phyloP scores from a whole-genome alignment of 2,329 filamentous ascomycete species.

The Neodidymelliopsis sp. region DNA sequence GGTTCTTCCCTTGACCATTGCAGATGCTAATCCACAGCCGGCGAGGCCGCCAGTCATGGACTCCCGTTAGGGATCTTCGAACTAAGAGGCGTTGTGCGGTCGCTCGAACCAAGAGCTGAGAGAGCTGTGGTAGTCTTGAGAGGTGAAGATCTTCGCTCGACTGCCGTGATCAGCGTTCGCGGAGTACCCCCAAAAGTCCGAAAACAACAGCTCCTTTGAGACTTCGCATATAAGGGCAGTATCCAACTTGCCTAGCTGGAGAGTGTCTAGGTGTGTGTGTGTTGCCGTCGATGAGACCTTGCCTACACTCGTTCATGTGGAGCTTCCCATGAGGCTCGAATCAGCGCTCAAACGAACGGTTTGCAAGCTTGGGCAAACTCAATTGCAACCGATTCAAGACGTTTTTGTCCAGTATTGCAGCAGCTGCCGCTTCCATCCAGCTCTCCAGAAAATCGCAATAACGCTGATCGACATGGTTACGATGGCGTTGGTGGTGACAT shows the following conservation, averaged over 20 bases:
- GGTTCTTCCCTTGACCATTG: constrained; percentile 27
- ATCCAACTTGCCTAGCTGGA: neutral
- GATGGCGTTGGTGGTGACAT: constrained; percentile 13
- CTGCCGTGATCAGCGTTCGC: constrained; percentile 26
- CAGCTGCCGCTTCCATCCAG: neutral
- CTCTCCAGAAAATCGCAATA: constrained; percentile 4
- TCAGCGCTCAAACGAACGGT: constrained; percentile 21
- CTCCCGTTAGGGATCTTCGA: constrained; percentile 6
- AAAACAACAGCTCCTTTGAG: constrained; percentile 14
- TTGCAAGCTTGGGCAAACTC: constrained; percentile 3
- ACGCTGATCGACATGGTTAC: constrained; percentile 12
- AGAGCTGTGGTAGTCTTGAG: constrained; percentile 9
- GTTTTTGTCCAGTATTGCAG: neutral
- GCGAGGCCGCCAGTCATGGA: constrained; percentile 20
- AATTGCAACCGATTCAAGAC: neutral
- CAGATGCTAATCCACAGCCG: constrained; percentile 15
- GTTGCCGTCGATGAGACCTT: constrained; percentile 9
- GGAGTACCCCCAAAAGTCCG: constrained; percentile 36
- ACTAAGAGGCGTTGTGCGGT: constrained; percentile 5
- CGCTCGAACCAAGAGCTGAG: neutral
- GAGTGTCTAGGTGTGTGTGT: neutral
- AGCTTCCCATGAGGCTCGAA: constrained; percentile 13
- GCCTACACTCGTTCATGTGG: constrained; percentile 17
- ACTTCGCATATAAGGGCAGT: constrained; percentile 13
- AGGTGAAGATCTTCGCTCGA: constrained; percentile 25